A percentile compares a stretch with the other conserved stretches of the same genome.
These are phyloP conservation scores for Wickerhamiella brachini DNA, from an alignment of 805 yeast species.

Conservation along the genomic window DNA sequence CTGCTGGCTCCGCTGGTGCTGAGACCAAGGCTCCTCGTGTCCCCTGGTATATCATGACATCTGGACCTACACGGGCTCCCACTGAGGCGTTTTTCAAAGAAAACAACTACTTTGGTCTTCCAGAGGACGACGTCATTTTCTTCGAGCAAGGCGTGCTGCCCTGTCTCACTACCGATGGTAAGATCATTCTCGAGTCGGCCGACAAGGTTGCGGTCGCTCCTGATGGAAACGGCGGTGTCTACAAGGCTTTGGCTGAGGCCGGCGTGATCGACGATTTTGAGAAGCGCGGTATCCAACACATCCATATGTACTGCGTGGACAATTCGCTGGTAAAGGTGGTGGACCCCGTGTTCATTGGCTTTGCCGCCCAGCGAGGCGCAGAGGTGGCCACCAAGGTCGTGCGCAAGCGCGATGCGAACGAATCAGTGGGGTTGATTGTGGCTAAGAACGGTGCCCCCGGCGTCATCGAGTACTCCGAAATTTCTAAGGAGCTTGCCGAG, in stretches of 20 bases:
- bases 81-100: conserved; percentile 59
- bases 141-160: conserved; percentile 95
- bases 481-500: conserved; percentile 57
- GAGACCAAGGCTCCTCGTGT: conserved; percentile 23
- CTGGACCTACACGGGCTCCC: conserved; percentile 64
- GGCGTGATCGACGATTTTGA: conserved; percentile 56
- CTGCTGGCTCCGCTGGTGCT: conserved; percentile 20
- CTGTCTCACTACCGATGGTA: conserved; percentile 63
- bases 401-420: conserved; percentile 75
- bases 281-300: conserved; percentile 60
- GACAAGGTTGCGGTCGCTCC: conserved; percentile 67
- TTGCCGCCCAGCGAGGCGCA: conserved; percentile 51
- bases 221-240: conserved; percentile 96
- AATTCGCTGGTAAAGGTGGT: conserved; percentile 84
- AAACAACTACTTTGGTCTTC: conserved; percentile 60
- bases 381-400: conserved; percentile 89
- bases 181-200: conserved; percentile 49
- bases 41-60: conserved; percentile 92
- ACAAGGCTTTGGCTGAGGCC: conserved; percentile 60
- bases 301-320: conserved; percentile 96
- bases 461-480: conserved; percentile 92
- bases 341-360: conserved; percentile 83
- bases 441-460: conserved; percentile 47
- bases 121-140: conserved; percentile 45
- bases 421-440: conserved; percentile 87